Base-by-base conservation (phyloP, 2,329 filamentous ascomycete genomes). In the Cytospora schulzeri region DNA sequence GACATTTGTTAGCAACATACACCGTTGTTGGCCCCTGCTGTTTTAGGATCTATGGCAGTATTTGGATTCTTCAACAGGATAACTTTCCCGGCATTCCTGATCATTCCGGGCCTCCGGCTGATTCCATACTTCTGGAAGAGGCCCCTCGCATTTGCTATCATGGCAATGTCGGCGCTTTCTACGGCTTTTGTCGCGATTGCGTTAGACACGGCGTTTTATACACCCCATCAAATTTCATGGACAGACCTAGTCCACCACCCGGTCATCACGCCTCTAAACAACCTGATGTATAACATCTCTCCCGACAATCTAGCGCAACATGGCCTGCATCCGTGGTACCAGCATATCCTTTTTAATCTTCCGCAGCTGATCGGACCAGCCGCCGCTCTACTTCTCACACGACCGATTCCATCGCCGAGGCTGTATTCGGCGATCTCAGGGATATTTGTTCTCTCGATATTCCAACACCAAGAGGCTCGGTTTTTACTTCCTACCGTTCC, bases 61-160 rank as follows among this genome's bases (percentile, higher is more conserved):
- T 91, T 95, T 72, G 95, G 95, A 57, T 80, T 94, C 65, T 99
- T 99, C 78, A 99, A 98, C 78, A 88, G 95, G 69, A 97, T 98
- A 72, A 99, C 95, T 12, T 98, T 98, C 76, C 94, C 94, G 54
- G 94, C 93, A 17, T 99, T 96, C 75, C 79, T 99, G 67, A 76
- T 96, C 65, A 87, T 97, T 74, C 94, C 95, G 60, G 89, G 90
- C 41, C 79, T 96, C 74, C 89, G 88, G 73, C 82, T 99, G 73
- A 81, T 98, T 75, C 92, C 92, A 69, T 91, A 96, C 80, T 95
- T 97, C 73, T 79, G 86, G 75, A 88, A 88, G 76, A 87, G 85
- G 73, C 86, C 85, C 66, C 74, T 82, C 51, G 85, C 86, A 61
- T 79, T 96, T 57, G 73, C 87, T 68, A 84, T 86, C 64, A 83